Base-by-base conservation (phyloP, 768 basidiomycete species). In the Russula dissimulans region DNA sequence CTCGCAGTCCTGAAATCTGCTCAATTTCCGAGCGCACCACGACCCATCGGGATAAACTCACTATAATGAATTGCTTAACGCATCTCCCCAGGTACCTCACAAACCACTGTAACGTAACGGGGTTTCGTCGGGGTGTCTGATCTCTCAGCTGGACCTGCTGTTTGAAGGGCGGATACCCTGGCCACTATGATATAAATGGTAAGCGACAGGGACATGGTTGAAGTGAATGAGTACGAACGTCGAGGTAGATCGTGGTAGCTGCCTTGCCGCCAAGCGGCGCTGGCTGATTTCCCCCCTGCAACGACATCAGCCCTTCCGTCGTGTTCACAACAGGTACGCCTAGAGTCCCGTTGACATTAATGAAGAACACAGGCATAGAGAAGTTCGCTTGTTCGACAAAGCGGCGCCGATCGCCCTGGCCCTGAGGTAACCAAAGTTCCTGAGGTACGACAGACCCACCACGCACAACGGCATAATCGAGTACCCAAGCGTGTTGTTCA, bases 401-500 rank as follows among this genome's bases (percentile, higher is more conserved):
- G 18, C 56, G 63, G 14, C 41, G 51, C 38, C 52, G 49, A 32
- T 64, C 56, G 11, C 55, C 60, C 26, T 54, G 52, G 26, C 51
- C 31, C 7, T 43, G 56, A 3, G 63, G 61, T 5, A 15, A 41
- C 63, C 63, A 64, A 38, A 64, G 26, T n/a, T 46, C 39, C 47
- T 64, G 63, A 2, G 63, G 63, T 5, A 64, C 61, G 6, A 64
- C 56, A 4, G 51, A 26, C 5, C 63, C 63, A 18, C 55, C 60
- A 4, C 2, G 11, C 42, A 41, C 44, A 10, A 64, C 22, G n/a
- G 10, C 15, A 36, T 54, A 55, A 29, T 64, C 63, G 1, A 64
- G 50, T 8, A 64, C 39, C 59, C 59, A 64, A 22, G 50, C 49
- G 8, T 9, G 14, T 18, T 12, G 54, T 11, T 41, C 38, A 5